Evolutionary conservation across 495 filamentous ascomycete species (phyloP), one percentile per base, ranked within the genome.

Genomic region (Venustampulla echinocandica): DNA sequence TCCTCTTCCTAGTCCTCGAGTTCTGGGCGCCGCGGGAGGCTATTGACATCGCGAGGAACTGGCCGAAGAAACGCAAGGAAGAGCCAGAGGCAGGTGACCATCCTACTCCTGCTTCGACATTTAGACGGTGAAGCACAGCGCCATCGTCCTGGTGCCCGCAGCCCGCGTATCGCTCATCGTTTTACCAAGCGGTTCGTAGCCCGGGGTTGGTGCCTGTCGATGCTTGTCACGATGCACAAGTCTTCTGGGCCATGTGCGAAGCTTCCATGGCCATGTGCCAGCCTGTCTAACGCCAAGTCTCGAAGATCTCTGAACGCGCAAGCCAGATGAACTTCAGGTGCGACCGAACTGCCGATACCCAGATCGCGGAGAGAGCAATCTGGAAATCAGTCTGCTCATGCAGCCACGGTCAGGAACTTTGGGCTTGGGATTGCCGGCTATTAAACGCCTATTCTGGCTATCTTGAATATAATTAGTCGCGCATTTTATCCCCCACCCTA

Each of bases 11-110:
- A 22, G 77, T 90, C 43, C 67, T 96, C 34, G 93, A 97, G 63
- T 76, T 93, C 65, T 84, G 79, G 67, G 90, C 81, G 46, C 93
- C 92, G 0, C 72, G 90, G 41, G 79, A 81, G 20, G 74, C 74
- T 41, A 97, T 98, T 50, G 92, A 97, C 55, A 77, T 89, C 50
- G 87, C 86, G 14, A 78, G 83, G 51, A 82, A 88, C 52, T 98
- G 92, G 92, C 92, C 93, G 4, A 81, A 79, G 59, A 95, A 95
- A 23, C 23, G 3, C 3, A 45, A 50, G 23, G 32, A 38, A 27
- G 49, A 53, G 22, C 24, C 19, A 9, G 10, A 18, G 10, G 13
- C 20, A 17, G 38, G 21, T 34, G 46, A 55, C 2, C 21, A 27
- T 1, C 24, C 40, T 10, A n/a, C n/a, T n/a, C n/a, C n/a, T n/a